A percentile compares a stretch with the other conserved stretches of the same genome.
phyloP scores from a whole-genome alignment of 495 filamentous ascomycete genomes.

The Penicillium atrosanguineum region DNA sequence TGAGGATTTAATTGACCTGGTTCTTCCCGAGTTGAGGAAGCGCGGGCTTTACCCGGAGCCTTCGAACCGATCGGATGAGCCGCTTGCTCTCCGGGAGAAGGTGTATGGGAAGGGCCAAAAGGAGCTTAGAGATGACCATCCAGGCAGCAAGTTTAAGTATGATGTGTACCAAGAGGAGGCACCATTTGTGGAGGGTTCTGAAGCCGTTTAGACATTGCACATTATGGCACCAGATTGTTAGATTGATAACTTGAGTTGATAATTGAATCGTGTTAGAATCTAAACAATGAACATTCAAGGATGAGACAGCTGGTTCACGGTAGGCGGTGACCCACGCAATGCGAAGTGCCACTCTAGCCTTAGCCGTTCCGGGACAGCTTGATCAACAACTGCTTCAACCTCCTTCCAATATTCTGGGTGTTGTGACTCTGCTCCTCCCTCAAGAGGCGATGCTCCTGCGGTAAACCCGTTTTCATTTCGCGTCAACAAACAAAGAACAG shows the following conservation, averaged over 20 bases:
- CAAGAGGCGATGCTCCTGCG: conserved; percentile 15
- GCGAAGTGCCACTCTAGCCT: conserved; percentile 46
- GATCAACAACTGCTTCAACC: conserved; percentile 19
- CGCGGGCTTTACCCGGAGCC: conserved; percentile 47
- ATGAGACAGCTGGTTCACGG: neutral
- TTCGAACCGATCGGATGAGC: conserved; percentile 33
- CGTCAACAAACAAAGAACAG: conserved; percentile 4
- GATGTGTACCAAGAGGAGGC: conserved; percentile 53
- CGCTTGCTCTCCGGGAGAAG: conserved; percentile 57
- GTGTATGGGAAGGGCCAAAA: conserved; percentile 57
- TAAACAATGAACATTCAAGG: neutral
- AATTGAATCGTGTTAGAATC: no score
- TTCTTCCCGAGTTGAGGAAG: conserved; percentile 57
- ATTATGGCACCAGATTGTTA: neutral
- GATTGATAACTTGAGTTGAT: neutral
- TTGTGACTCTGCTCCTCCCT: conserved; percentile 4
- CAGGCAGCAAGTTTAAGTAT: conserved; percentile 55
- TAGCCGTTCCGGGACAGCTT: conserved; percentile 43
- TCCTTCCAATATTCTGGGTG: neutral
- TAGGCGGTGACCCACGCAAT: conserved; percentile 3
- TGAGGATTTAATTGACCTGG: conserved; percentile 58
- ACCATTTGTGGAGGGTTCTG: conserved; percentile 12
- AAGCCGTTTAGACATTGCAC: neutral
- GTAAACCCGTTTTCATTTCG: neutral
- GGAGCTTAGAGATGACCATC: conserved; percentile 51